These are phyloP conservation scores for Tephrocybe sp. DNA, from an alignment of 768 basidiomycete genomes.

Conservation along the genomic window DNA sequence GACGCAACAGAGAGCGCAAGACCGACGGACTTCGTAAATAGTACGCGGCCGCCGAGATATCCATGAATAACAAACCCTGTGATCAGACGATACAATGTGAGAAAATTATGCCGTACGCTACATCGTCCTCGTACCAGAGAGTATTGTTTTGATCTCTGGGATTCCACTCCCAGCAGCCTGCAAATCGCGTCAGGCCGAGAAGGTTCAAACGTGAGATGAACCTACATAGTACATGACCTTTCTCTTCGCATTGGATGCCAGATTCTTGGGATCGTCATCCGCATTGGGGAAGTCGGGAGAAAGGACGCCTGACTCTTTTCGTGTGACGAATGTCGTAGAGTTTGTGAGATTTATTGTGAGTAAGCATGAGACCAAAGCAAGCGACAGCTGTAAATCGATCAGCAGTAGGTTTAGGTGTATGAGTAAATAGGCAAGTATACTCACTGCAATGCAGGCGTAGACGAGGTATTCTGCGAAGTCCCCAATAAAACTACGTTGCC, in stretches of 20 bases:
- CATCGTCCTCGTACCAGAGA: slow-evolving; percentile 56
- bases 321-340: slow-evolving; percentile 83
- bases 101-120: not conserved
- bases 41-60: slow-evolving; percentile 86
- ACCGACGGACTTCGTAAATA: slow-evolving; percentile 90
- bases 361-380: slow-evolving; percentile 73
- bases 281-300: slow-evolving; percentile 41
- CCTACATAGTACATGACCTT: slow-evolving; percentile 84
- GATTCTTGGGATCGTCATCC: slow-evolving; percentile 23
- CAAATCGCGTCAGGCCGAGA: slow-evolving; percentile 6
- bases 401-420: not conserved
- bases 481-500: slow-evolving; percentile 34
- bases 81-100: not conserved
- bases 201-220: slow-evolving; percentile 9
- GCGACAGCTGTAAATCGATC: slow-evolving; percentile 49
- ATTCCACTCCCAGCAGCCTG: slow-evolving; percentile 95
- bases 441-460: slow-evolving; percentile 78
- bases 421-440: slow-evolving; percentile 25
- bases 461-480: slow-evolving; percentile 60
- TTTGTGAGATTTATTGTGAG: slow-evolving; percentile 87
- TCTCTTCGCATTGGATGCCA: slow-evolving; percentile 42
- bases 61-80: slow-evolving; percentile 95
- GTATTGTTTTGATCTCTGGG: slow-evolving; percentile 94
- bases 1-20: slow-evolving; percentile 90
- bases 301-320: slow-evolving; percentile 83